Percentiles rank a stretch among this genome's conserved stretches.
Conservation (phyloP, 2,329 filamentous ascomycete species). For the Rhytidhysteron rufulum region DNA sequence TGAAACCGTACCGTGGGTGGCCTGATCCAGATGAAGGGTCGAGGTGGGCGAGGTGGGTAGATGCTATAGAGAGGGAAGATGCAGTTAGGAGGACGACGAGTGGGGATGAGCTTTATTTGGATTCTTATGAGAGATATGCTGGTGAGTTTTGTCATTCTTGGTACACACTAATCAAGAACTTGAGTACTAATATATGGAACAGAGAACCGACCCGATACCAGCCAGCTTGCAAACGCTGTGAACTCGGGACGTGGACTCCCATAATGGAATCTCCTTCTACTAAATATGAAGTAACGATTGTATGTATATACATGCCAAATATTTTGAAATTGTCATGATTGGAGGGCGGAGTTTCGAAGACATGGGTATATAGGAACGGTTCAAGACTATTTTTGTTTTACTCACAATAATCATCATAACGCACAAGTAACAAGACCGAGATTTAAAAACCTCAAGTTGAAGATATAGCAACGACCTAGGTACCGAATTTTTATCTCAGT, state of each 20-base stretch:
- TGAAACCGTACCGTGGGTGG: slow-evolving; percentile 64
- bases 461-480: too few species aligned
- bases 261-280: slow-evolving; percentile 22
- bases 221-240: slow-evolving; percentile 56
- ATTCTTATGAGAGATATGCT: slow-evolving; percentile 62
- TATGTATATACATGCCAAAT: background rate
- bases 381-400: too few species aligned
- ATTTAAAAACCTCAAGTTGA: too few species aligned
- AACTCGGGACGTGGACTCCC: slow-evolving; percentile 55
- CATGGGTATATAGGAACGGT: too few species aligned
- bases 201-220: slow-evolving; percentile 59
- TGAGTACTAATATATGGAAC: slow-evolving; percentile 1
- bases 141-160: slow-evolving; percentile 35
- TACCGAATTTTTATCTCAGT: too few species aligned
- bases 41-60: slow-evolving; percentile 66
- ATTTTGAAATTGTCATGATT: too few species aligned
- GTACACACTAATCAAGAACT: background rate
- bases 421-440: too few species aligned
- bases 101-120: slow-evolving; percentile 61
- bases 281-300: background rate
- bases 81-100: slow-evolving; percentile 66
- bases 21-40: slow-evolving; percentile 59
- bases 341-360: too few species aligned
- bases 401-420: too few species aligned
- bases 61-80: slow-evolving; percentile 62